These are phyloP conservation scores for Ceriops decandra DNA, from an alignment of 345 rosid species.

Conservation along the genomic window DNA sequence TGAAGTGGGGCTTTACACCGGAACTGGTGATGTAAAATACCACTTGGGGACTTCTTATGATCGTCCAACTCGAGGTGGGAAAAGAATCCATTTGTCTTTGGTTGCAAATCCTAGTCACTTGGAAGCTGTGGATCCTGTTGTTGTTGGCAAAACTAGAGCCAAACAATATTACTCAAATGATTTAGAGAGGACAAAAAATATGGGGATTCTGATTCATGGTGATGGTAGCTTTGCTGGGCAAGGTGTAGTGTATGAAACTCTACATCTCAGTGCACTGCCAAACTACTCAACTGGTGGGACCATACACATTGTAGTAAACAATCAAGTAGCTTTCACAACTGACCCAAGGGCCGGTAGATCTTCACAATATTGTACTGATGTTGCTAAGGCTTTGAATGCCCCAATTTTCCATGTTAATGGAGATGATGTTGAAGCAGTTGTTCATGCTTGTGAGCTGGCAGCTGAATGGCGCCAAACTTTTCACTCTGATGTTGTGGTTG, in stretches of 20 bases:
- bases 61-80: conserved; percentile 84
- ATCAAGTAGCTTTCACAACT: conserved; percentile 86
- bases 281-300: conserved; percentile 78
- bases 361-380: conserved; percentile 85
- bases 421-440: conserved; percentile 78
- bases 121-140: conserved; percentile 88
- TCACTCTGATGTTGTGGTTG: conserved; percentile 81
- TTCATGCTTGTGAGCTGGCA: conserved; percentile 74
- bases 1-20: conserved; percentile 76
- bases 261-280: conserved; percentile 88
- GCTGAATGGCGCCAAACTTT: conserved; percentile 88
- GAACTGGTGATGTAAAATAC: conserved; percentile 84
- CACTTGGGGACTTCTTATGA: conserved; percentile 87
- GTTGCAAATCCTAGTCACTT: conserved; percentile 88
- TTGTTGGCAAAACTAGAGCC: conserved; percentile 77
- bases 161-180: conserved; percentile 77
- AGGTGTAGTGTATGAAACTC: conserved; percentile 82
- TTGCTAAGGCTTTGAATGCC: conserved; percentile 75
- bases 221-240: conserved; percentile 93
- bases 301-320: conserved; percentile 78
- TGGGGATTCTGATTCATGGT: conserved; percentile 77
- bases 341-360: conserved; percentile 78
- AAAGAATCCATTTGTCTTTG: conserved; percentile 76
- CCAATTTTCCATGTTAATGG: conserved; percentile 80
- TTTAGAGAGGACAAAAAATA: conserved; percentile 55